Conservation (phyloP, 352 stramenopile species). For the Globisporangium spiculum region DNA sequence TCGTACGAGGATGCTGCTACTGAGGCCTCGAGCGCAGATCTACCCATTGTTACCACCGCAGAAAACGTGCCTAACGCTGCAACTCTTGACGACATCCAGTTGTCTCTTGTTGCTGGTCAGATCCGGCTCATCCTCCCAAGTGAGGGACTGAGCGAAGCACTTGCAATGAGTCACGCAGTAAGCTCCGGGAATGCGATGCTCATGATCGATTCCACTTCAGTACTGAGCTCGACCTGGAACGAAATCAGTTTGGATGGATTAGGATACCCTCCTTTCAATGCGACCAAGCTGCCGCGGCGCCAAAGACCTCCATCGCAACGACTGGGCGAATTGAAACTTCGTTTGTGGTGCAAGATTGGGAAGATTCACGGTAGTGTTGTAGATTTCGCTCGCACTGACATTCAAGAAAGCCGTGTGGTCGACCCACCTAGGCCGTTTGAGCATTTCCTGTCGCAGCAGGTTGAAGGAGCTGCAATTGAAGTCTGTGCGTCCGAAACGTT, state of each 20-base stretch:
- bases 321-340: conserved; percentile 38
- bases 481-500: conserved; percentile 33
- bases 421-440: conserved; percentile 30
- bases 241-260: conserved; percentile 69
- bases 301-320: conserved; percentile 41
- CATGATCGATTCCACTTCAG: conserved; percentile 45
- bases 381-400: conserved; percentile 19
- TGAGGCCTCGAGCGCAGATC: background rate
- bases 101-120: conserved; percentile 48
- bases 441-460: conserved; percentile 23
- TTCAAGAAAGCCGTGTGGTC: background rate
- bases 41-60: background rate
- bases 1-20: background rate
- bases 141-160: conserved; percentile 31
- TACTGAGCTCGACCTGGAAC: conserved; percentile 39
- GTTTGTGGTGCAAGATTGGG: conserved; percentile 38
- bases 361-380: conserved; percentile 48
- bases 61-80: background rate
- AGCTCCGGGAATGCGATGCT: conserved; percentile 32
- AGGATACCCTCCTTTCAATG: conserved; percentile 76
- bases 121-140: conserved; percentile 52
- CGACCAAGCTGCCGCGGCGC: conserved; percentile 53
- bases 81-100: conserved; percentile 25
- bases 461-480: conserved; percentile 11
- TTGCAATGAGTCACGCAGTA: conserved; percentile 15